Conservation (phyloP, 768 basidiomycete species). For the Zangia roseola region DNA sequence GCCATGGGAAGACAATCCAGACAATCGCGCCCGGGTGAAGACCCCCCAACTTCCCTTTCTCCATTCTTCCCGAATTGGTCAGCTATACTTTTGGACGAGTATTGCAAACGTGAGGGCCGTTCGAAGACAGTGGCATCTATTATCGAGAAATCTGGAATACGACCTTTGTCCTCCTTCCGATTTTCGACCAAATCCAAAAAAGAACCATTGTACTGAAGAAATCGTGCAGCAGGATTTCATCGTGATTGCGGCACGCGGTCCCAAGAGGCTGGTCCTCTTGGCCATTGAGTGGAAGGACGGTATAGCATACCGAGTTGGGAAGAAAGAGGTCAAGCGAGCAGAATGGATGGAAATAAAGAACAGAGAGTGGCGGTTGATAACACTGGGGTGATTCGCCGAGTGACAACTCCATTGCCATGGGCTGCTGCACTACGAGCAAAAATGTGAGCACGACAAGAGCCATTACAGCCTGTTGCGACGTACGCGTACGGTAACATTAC, state of each 20-base stretch:
- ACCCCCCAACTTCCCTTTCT: too few relatives aligned
- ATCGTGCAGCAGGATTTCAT: not conserved
- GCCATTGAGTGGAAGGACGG: not conserved
- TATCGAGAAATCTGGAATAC: not conserved
- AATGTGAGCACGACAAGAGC: too few relatives aligned
- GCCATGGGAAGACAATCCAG: not conserved
- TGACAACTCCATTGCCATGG: too few relatives aligned
- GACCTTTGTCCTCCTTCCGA: not conserved
- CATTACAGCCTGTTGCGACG: too few relatives aligned
- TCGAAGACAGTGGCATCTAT: not conserved
- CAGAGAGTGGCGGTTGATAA: not conserved
- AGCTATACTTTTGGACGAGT: constrained; percentile 16
- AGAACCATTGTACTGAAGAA: too few relatives aligned
- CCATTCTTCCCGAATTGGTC: constrained; percentile 1
- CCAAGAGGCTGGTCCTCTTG: not conserved
- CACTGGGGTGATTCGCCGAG: not conserved
- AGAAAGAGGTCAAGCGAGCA: not conserved
- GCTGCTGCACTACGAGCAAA: too few relatives aligned
- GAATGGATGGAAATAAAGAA: not conserved
- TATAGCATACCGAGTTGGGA: not conserved
- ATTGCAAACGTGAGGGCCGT: not conserved
- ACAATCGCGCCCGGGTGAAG: not conserved
- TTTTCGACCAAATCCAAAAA: not conserved
- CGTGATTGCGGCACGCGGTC: not conserved
- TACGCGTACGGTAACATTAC: too few relatives aligned